Evolutionary conservation across 257 asterid species (phyloP), one percentile per base, ranked within the genome.

Genomic region (Rauvolfia tetraphylla): DNA sequence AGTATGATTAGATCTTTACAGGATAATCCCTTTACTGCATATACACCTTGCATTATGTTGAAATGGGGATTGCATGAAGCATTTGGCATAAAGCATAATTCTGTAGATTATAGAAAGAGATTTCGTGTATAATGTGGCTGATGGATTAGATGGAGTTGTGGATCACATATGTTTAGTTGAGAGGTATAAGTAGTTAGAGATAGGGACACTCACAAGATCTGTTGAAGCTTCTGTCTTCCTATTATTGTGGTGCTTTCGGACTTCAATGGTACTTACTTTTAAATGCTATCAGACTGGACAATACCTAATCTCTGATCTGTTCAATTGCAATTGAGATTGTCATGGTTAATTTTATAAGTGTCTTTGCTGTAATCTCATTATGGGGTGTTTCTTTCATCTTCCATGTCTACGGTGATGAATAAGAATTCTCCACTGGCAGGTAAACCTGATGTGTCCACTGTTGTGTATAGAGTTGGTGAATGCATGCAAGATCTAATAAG

Each of bases 381-480:
- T 22, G 5, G 62, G 56, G 65, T 33, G 6, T 39, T 36, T 46
- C 25, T 48, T 7, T 34, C 0, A 12, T 71, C 41, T 49, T 63
- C n/a, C 13, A 11, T 39, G 10, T 5, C n/a, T 65, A 33, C 4
- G 3, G 36, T 79, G 49, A 66, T 63, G 23, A 17, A 38, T 11
- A 9, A 29, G 8, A 12, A 41, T 65, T 36, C 54, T 75, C 67
- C 49, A 75, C 65, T 79, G 82, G 80, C 90, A 95, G 98, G 90
- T 76, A 89, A 89, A 85, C 82, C 87, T 82, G 96, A 88, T 74
- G 78, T 79, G 72, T 86, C 93, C 49, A 81, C 82, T 75, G 88
- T 92, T 82, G 87, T 89, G 68, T 95, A 95, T 81, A 89, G 86
- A 86, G 90, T 88, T 87, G 99, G 97, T 53, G 98, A 90, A 82